Percentiles rank a stretch among this genome's conserved stretches.
phyloP scores from a whole-genome alignment of 1,284 basidiomycete genomes.

The Ceratobasidium sp. region DNA sequence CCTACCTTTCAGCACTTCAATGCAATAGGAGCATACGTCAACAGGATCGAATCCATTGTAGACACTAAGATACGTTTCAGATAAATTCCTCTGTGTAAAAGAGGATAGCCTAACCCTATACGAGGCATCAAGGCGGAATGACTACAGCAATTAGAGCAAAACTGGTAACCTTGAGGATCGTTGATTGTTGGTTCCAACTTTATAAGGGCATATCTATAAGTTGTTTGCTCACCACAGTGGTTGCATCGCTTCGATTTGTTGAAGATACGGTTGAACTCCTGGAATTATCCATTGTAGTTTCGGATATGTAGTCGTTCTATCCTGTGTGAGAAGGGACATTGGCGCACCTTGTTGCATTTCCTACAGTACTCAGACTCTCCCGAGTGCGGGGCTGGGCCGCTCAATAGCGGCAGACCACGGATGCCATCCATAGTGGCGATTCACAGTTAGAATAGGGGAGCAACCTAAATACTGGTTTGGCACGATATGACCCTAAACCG shows the following conservation, averaged over 20 bases:
- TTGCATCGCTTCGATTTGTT: slow-evolving; percentile 19
- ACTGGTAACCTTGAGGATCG: slow-evolving; percentile 3
- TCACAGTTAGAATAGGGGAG: background rate
- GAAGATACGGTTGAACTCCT: slow-evolving; percentile 30
- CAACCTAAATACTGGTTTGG: no score
- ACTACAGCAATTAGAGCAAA: slow-evolving; percentile 15
- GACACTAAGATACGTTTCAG: slow-evolving; percentile 4
- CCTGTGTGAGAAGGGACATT: background rate
- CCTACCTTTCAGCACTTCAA: slow-evolving; percentile 24
- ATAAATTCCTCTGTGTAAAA: background rate
- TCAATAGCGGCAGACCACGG: slow-evolving; percentile 21
- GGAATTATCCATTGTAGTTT: background rate
- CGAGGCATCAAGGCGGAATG: slow-evolving; percentile 28
- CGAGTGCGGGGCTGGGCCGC: slow-evolving; percentile 7
- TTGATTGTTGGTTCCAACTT: background rate
- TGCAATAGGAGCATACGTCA: slow-evolving; percentile 29
- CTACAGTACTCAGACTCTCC: slow-evolving; percentile 18
- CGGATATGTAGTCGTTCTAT: background rate
- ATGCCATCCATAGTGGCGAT: slow-evolving; percentile 3
- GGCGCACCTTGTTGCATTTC: slow-evolving; percentile 21
- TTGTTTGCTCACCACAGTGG: slow-evolving; percentile 9
- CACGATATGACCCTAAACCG: no score
- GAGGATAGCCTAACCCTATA: slow-evolving; percentile 8
- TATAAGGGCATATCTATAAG: background rate
- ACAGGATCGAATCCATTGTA: slow-evolving; percentile 31